Conservation (phyloP, 345 rosid species). For the Boechera retrofracta region DNA sequence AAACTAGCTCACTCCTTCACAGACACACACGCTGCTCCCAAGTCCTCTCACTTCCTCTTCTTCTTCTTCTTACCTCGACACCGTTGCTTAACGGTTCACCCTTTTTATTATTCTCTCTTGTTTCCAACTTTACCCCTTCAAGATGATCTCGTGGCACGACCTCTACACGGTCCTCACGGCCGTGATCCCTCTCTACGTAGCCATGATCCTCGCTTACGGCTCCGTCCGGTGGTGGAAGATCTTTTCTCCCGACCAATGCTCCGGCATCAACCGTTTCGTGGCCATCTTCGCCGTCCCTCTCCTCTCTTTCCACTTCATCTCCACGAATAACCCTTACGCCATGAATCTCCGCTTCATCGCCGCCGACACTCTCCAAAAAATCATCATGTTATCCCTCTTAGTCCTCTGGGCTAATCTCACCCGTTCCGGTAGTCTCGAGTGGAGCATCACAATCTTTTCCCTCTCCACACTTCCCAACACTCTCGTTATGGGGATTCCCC, state of each 20-base stretch:
- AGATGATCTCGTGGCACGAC: conserved; percentile 77
- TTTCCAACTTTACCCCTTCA: conserved; percentile 30
- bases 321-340: conserved; percentile 77
- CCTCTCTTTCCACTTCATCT: conserved; percentile 94
- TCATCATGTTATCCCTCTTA: conserved; percentile 65
- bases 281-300: conserved; percentile 97
- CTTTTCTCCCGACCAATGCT: conserved; percentile 93
- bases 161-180: conserved; percentile 93
- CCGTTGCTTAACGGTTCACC: conserved; percentile 47
- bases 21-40: conserved; percentile 39
- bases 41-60: conserved; percentile 32
- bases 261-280: conserved; percentile 95
- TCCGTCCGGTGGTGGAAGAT: conserved; percentile 99
- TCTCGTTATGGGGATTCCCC: conserved; percentile 95
- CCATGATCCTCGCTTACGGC: conserved; percentile 95
- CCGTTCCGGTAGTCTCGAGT: conserved; percentile 75
- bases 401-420: conserved; percentile 71
- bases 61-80: conserved; percentile 29
- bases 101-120: too few species aligned
- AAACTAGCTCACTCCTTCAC: conserved; percentile 42
- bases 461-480: conserved; percentile 94
- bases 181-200: conserved; percentile 91
- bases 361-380: conserved; percentile 88
- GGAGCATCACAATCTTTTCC: conserved; percentile 95
- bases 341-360: conserved; percentile 95